Conservation (phyloP, 2,329 filamentous ascomycete genomes). For the Fusarium mundagurra region DNA sequence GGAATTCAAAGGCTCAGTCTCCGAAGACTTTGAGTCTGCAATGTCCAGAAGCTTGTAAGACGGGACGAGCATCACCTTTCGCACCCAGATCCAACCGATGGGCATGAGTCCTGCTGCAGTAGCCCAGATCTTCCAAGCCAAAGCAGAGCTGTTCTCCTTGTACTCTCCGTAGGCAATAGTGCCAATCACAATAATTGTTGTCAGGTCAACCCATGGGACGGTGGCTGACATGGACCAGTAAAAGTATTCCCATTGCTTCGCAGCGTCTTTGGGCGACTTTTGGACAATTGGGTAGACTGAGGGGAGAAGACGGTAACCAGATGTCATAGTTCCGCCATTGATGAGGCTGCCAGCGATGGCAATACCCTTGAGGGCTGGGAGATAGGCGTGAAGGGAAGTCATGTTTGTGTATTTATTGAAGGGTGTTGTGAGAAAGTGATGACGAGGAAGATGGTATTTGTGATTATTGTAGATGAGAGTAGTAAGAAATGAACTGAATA, state of each 20-base stretch:
- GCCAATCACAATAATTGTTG: conserved; percentile 25
- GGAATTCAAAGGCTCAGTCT: background rate
- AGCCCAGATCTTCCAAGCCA: conserved; percentile 3
- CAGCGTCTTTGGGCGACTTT: conserved; percentile 25
- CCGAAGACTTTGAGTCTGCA: background rate
- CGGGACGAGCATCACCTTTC: background rate
- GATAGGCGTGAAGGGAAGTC: conserved; percentile 3
- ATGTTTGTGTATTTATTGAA: background rate
- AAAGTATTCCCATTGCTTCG: conserved; percentile 32
- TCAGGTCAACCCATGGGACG: conserved; percentile 22
- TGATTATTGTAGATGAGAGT: background rate
- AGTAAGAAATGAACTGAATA: background rate
- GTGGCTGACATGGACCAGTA: conserved; percentile 33
- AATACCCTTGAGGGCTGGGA: conserved; percentile 20
- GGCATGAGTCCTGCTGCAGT: background rate
- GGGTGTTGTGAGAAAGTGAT: background rate
- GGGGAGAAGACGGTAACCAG: conserved; percentile 28
- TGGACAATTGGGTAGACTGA: conserved; percentile 19
- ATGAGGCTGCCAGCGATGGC: conserved; percentile 31
- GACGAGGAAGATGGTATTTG: background rate
- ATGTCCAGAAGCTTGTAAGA: background rate
- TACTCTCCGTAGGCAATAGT: conserved; percentile 3
- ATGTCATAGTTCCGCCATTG: conserved; percentile 33
- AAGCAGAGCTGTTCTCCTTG: background rate
- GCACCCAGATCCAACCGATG: background rate